Base-by-base conservation (phyloP, 73 alveolate genomes). In the Durusdinium trenchii region DNA sequence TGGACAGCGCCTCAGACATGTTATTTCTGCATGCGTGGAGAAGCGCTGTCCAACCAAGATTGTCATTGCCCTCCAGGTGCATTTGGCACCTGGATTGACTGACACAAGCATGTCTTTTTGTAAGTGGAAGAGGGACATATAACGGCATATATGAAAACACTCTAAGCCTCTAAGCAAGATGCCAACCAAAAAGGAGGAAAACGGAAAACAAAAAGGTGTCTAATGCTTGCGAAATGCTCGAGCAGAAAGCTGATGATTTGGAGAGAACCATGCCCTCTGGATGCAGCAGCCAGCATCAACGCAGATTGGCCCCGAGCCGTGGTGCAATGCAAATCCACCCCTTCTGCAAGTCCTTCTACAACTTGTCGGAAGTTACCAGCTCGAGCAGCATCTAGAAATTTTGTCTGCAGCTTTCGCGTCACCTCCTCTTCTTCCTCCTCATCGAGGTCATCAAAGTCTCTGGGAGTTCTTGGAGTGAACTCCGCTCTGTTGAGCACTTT, bases 261-360 rank as follows among this genome's bases (percentile, higher is more conserved):
- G 46, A 86, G 73, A 62, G 95, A 38, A 45, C 83, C 61, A 10
- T 60, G 83, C 36, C 95, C 95, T 6, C 95, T 42, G 16, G 83
- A 86, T 18, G 95, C 45, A 20, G 95, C 95, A 28, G 95, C 95
- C 62, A 86, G 95, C 95, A 86, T 86, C 83, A 86, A 30, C 23
- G 95, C 95, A 20, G 62, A 60, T 38, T 86, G 95, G 51, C 95
- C 95, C 61, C 95, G 71, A 45, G 83, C 95, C 28, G 95, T 86
- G 83, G 67, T 12, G 43, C 96, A 89, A 51, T 89, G 78, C 51
- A 89, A 50, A 42, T 89, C 96, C 51, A 73, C 96, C n/a, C 96
- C 96, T 12, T 61, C 96, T 32, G 96, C 62, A 36, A 89, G 42
- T 46, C 91, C 67, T 73, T 89, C 96, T 43, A 64, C 96, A 52